Conservation (phyloP, 2,329 filamentous ascomycete species). For the Epicoccum nigrum region DNA sequence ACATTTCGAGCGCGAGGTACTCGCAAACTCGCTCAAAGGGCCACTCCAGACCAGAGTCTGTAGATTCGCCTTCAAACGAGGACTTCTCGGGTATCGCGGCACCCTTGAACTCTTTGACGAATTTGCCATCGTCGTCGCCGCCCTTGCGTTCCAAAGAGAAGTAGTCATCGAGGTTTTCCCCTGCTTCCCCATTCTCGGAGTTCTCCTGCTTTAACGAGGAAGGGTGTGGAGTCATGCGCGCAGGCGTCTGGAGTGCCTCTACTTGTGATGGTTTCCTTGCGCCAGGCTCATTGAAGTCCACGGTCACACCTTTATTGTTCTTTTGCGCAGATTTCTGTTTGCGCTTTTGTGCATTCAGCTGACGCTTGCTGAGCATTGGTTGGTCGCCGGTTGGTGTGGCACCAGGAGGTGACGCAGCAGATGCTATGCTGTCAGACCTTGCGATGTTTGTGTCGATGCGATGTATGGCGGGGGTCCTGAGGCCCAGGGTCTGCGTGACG, state of each 20-base stretch:
- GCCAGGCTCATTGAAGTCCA: constrained; percentile 75
- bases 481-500: constrained; percentile 47
- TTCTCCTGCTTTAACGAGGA: constrained; percentile 63
- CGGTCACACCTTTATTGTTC: constrained; percentile 85
- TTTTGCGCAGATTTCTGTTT: constrained; percentile 91
- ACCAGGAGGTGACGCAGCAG: constrained; percentile 53
- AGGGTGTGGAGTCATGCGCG: constrained; percentile 56
- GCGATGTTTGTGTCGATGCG: constrained; percentile 59
- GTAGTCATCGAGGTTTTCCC: constrained; percentile 67
- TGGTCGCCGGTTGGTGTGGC: constrained; percentile 51
- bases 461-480: constrained; percentile 47
- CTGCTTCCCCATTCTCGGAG: constrained; percentile 64
- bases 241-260: constrained; percentile 62
- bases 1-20: constrained; percentile 90
- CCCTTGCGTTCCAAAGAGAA: constrained; percentile 85
- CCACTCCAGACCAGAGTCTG: constrained; percentile 83
- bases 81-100: constrained; percentile 81
- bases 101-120: constrained; percentile 96
- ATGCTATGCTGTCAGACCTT: constrained; percentile 54
- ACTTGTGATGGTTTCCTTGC: constrained; percentile 65
- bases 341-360: constrained; percentile 91
- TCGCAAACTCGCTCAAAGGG: constrained; percentile 93
- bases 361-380: constrained; percentile 80
- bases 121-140: constrained; percentile 86
- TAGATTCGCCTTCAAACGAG: constrained; percentile 77